Conservation (phyloP, 345 rosid genomes). For the Brassica cretica region DNA sequence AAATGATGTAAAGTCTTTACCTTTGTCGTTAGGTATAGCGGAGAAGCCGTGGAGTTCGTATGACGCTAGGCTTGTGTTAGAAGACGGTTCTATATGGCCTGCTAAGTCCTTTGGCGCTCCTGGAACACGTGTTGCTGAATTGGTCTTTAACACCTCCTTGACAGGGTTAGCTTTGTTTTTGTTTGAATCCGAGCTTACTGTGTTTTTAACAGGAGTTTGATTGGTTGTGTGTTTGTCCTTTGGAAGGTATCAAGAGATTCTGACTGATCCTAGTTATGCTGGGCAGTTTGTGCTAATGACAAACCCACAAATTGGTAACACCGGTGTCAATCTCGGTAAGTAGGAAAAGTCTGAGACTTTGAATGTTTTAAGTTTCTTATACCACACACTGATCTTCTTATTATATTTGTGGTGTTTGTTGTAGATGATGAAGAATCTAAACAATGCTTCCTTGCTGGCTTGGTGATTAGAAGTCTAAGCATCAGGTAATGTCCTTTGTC, state of each 20-base stretch:
- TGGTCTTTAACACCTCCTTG: slow-evolving; percentile 93
- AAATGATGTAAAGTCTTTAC: not conserved
- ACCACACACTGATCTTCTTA: not conserved
- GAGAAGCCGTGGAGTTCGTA: slow-evolving; percentile 87
- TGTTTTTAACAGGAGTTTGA: not conserved
- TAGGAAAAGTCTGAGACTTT: not conserved
- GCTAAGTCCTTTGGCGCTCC: slow-evolving; percentile 96
- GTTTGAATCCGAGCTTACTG: not conserved
- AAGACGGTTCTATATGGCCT: slow-evolving; percentile 91
- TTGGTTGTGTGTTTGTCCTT: slow-evolving; percentile 5
- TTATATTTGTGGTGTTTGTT: not conserved
- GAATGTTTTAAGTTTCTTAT: not conserved
- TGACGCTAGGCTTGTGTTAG: slow-evolving; percentile 86
- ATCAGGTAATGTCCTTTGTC: slow-evolving; percentile 46
- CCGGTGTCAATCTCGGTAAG: slow-evolving; percentile 89
- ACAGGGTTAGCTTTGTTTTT: slow-evolving; percentile 57
- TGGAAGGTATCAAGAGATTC: slow-evolving; percentile 92
- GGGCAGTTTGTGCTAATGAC: slow-evolving; percentile 99
- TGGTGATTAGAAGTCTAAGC: slow-evolving; percentile 85
- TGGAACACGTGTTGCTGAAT: slow-evolving; percentile 93
- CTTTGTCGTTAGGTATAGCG: slow-evolving; percentile 32
- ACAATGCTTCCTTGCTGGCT: slow-evolving; percentile 85
- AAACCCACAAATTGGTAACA: slow-evolving; percentile 94
- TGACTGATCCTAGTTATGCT: slow-evolving; percentile 95
- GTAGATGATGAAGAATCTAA: slow-evolving; percentile 92